phyloP scores from a whole-genome alignment of 2,329 filamentous ascomycete genomes.

The Paracorniculantispora psalliotae region DNA sequence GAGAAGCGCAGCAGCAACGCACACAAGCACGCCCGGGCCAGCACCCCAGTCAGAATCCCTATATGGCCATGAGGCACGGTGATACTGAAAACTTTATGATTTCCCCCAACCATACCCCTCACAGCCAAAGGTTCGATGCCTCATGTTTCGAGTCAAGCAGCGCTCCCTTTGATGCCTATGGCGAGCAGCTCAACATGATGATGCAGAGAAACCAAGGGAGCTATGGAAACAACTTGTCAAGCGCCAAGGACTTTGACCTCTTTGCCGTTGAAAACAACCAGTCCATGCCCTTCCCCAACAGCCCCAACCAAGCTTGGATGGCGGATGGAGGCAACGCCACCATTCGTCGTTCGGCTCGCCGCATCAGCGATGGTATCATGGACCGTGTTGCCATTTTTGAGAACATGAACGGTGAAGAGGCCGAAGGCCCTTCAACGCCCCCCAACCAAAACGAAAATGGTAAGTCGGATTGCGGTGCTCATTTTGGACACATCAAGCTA shows the following conservation, averaged over 20 bases:
- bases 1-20: conserved; percentile 86
- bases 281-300: conserved; percentile 47
- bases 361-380: conserved; percentile 58
- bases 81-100: conserved; percentile 52
- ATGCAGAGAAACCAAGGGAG: conserved; percentile 43
- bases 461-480: conserved; percentile 36
- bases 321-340: conserved; percentile 44
- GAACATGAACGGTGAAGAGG: conserved; percentile 40
- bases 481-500: background rate
- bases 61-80: conserved; percentile 28
- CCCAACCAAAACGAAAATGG: conserved; percentile 54
- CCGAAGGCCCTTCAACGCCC: conserved; percentile 56
- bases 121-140: conserved; percentile 48
- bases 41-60: conserved; percentile 19
- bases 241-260: conserved; percentile 45
- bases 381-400: conserved; percentile 58
- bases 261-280: conserved; percentile 42
- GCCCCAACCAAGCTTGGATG: conserved; percentile 44
- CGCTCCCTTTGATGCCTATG: conserved; percentile 45
- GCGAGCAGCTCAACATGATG: conserved; percentile 38
- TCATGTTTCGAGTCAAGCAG: conserved; percentile 40
- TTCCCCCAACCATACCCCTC: conserved; percentile 52
- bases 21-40: conserved; percentile 68
- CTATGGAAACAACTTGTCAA: conserved; percentile 37
- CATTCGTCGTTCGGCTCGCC: conserved; percentile 37